Evolutionary conservation across 2,329 filamentous ascomycete genomes (phyloP), one percentile per base, ranked within the genome.

Genomic region (Penicillium griseofulvum): DNA sequence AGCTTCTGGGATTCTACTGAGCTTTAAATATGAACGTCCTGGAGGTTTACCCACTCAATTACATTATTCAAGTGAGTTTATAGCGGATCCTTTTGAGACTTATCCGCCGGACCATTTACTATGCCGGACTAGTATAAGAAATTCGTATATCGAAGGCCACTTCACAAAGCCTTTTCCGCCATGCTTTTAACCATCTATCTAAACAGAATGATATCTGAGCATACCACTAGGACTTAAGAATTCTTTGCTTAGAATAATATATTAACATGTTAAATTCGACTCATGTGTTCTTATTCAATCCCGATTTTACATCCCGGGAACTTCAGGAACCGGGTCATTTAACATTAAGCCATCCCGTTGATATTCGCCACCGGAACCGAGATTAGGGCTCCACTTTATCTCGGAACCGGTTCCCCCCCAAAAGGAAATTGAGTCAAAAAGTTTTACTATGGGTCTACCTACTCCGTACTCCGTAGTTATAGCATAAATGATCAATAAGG

Each of bases 361-460:
- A 46, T 46, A 46, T 52, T 52, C 41, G 49, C 49, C 41, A 52
- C 49, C 49, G 49, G 49, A 52, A 52, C 49, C 49, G 49, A 52
- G 41, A 52, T 24, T 4, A 28, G 4, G 41, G 22, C 31, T 36
- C 49, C 49, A 37, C 49, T 5, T 31, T 7, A 26, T 45, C 39
- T 33, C 49, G 49, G 41, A 52, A 52, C 49, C 49, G 48, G 46
- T 26, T 14, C 10, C 48, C 47, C 37, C n/a, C n/a, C n/a, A n/a
- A n/a, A 22, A 22, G 22, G 22, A 22, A 22, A 22, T 22, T 22
- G 22, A 22, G 3, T 22, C 22, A 4, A 22, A 22, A 22, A 22
- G 22, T 22, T 22, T 22, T 4, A 22, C 22, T 22, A 22, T 4
- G 22, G 22, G 22, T 4, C 22, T 22, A n/a, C n/a, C n/a, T n/a